phyloP scores from a whole-genome alignment of 805 yeast species.

The Barnettozyma salicaria region DNA sequence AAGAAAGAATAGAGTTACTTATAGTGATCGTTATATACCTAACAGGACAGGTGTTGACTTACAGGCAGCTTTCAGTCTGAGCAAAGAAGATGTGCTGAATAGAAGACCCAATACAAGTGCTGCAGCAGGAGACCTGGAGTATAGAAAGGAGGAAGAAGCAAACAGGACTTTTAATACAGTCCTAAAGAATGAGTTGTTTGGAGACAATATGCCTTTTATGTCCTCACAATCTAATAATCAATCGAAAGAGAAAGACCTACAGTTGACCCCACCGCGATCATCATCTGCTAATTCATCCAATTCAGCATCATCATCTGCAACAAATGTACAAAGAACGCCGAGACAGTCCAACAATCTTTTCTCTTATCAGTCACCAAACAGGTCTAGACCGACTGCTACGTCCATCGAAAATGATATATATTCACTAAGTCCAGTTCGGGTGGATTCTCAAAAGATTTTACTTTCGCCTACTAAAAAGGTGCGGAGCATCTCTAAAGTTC shows the following conservation, averaged over 20 bases:
- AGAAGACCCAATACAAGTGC: slow-evolving; percentile 24
- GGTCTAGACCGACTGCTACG: slow-evolving; percentile 52
- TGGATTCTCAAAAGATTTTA: slow-evolving; percentile 74
- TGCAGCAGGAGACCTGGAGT: slow-evolving; percentile 46
- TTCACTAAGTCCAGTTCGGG: slow-evolving; percentile 81
- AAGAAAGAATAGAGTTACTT: slow-evolving; percentile 39
- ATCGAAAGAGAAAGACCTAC: slow-evolving; percentile 24
- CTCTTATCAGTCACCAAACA: slow-evolving; percentile 68
- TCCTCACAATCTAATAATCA: slow-evolving; percentile 25
- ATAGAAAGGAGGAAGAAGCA: slow-evolving; percentile 72
- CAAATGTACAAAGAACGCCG: slow-evolving; percentile 30
- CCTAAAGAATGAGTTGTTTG: slow-evolving; percentile 84
- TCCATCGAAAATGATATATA: slow-evolving; percentile 68
- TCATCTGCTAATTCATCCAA: slow-evolving; percentile 18
- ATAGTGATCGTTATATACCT: slow-evolving; percentile 86
- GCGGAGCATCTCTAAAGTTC: slow-evolving; percentile 75
- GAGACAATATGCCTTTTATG: slow-evolving; percentile 62
- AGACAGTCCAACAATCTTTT: slow-evolving; percentile 49
- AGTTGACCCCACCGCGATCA: slow-evolving; percentile 30
- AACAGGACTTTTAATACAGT: slow-evolving; percentile 82
- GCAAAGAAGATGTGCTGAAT: slow-evolving; percentile 14
- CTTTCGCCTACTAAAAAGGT: slow-evolving; percentile 78
- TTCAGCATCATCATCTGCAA: slow-evolving; percentile 6
- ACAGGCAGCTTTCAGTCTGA: slow-evolving; percentile 57
- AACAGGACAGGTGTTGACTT: slow-evolving; percentile 79